Evolutionary conservation across 2,329 filamentous ascomycete genomes (phyloP).

Genomic region (Calonectria hawksworthii): DNA sequence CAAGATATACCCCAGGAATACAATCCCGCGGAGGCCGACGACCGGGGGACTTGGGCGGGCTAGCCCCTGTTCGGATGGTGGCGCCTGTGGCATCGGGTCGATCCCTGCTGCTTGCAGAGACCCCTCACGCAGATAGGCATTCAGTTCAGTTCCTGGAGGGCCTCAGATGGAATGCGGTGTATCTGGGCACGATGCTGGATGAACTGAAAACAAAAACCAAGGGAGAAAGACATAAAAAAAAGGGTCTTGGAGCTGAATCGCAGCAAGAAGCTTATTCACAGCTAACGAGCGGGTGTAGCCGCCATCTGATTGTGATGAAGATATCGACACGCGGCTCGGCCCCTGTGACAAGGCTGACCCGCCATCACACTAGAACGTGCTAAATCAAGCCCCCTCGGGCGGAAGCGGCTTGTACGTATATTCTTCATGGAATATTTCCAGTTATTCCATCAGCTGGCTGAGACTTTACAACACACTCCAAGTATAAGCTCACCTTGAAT

Average conservation of each 20-base stretch:
- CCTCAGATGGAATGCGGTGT: not conserved
- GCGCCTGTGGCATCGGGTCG: not conserved
- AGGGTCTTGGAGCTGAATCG: not conserved
- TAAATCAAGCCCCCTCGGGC: not conserved
- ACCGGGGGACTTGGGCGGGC: not conserved
- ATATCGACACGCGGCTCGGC: not conserved
- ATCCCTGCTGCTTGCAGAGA: not conserved
- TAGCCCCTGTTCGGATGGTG: not conserved
- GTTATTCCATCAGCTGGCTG: not conserved
- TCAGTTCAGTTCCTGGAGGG: too few species aligned
- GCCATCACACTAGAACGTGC: not conserved
- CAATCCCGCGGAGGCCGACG: not conserved
- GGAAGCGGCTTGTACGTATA: not conserved
- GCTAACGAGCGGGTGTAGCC: not conserved
- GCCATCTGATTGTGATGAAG: not conserved
- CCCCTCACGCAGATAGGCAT: too few species aligned
- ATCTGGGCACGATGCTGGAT: not conserved
- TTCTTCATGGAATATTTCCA: not conserved
- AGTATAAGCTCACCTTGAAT: too few species aligned
- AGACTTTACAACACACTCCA: too few species aligned
- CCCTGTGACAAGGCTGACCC: not conserved
- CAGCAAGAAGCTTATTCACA: not conserved
- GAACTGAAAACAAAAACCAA: not conserved
- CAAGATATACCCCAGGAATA: not conserved
- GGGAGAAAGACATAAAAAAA: too few species aligned